Percentiles rank a stretch among this genome's conserved stretches.
Evolutionary conservation across 2,329 filamentous ascomycete genomes (phyloP).

Genomic region (Graphium sp.): DNA sequence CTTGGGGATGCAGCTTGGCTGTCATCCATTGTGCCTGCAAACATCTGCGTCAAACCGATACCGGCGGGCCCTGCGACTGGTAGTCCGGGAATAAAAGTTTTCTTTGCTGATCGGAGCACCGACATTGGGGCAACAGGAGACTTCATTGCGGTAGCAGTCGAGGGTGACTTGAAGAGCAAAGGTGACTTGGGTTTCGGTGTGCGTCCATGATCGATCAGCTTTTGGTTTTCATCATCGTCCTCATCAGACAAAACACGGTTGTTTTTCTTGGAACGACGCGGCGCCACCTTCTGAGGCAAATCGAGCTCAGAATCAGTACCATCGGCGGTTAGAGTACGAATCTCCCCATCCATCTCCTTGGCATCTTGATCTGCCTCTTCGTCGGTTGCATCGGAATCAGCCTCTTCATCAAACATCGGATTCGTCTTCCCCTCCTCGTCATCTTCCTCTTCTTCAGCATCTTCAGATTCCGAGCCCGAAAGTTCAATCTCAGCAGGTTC

Average conservation of each 20-base stretch:
- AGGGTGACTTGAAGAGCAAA: constrained; percentile 21
- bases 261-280: constrained; percentile 25
- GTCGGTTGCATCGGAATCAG: constrained; percentile 12
- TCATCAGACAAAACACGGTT: constrained; percentile 44
- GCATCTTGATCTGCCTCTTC: constrained; percentile 20
- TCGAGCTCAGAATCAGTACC: constrained; percentile 17
- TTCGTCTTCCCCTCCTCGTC: constrained; percentile 11
- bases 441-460: constrained; percentile 16
- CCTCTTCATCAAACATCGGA: constrained; percentile 22
- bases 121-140: constrained; percentile 44
- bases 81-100: constrained; percentile 53
- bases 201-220: constrained; percentile 16
- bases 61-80: constrained; percentile 43
- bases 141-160: constrained; percentile 18
- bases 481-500: constrained; percentile 22
- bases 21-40: constrained; percentile 73
- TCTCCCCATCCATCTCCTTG: constrained; percentile 10
- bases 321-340: too few relatives aligned
- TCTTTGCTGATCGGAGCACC: constrained; percentile 50
- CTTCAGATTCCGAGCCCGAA: constrained; percentile 26
- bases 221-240: too few relatives aligned
- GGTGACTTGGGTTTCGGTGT: constrained; percentile 30
- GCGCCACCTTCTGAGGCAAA: constrained; percentile 19
- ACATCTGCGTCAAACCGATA: constrained; percentile 75
- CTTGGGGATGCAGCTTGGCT: constrained; percentile 30